Percentiles rank a stretch among this genome's conserved stretches.
Conservation (phyloP, 2,329 filamentous ascomycete species). For the Penicillium sp. region DNA sequence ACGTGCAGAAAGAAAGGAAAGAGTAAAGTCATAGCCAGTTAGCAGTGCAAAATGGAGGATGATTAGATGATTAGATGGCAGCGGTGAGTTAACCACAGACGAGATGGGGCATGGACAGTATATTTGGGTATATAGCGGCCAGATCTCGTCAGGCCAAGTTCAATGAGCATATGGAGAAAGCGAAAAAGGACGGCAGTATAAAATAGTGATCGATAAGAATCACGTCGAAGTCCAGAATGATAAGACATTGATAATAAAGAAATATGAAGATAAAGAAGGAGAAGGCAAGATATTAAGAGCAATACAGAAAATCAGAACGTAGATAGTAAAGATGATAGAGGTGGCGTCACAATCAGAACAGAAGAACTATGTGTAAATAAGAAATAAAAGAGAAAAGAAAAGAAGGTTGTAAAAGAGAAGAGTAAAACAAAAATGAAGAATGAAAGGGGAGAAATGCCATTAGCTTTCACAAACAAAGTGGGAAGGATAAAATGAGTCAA, state of each 20-base stretch:
- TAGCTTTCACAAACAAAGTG: slow-evolving; percentile 16
- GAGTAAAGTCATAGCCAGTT: slow-evolving; percentile 40
- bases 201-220: not conserved
- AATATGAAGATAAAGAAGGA: slow-evolving; percentile 18
- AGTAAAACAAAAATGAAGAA: not conserved
- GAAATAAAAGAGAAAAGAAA: slow-evolving; percentile 27
- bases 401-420: not conserved
- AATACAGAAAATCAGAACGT: slow-evolving; percentile 35
- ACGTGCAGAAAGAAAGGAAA: slow-evolving; percentile 24
- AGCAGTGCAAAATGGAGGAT: slow-evolving; percentile 42
- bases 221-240: not conserved
- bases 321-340: slow-evolving; percentile 1
- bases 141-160: slow-evolving; percentile 15
- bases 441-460: slow-evolving; percentile 18
- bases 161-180: not conserved
- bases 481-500: slow-evolving; percentile 16
- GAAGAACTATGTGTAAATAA: slow-evolving; percentile 10
- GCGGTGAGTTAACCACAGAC: slow-evolving; percentile 31
- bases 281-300: slow-evolving; percentile 30
- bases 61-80: slow-evolving; percentile 25
- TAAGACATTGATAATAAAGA: slow-evolving; percentile 28
- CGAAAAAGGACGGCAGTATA: not conserved
- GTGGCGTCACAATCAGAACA: slow-evolving; percentile 5
- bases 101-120: slow-evolving; percentile 22
- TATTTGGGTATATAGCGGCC: slow-evolving; percentile 20